These are phyloP conservation scores for Cryphonectria parasitica DNA, from an alignment of 2,329 filamentous ascomycete species.

Conservation along the genomic window DNA sequence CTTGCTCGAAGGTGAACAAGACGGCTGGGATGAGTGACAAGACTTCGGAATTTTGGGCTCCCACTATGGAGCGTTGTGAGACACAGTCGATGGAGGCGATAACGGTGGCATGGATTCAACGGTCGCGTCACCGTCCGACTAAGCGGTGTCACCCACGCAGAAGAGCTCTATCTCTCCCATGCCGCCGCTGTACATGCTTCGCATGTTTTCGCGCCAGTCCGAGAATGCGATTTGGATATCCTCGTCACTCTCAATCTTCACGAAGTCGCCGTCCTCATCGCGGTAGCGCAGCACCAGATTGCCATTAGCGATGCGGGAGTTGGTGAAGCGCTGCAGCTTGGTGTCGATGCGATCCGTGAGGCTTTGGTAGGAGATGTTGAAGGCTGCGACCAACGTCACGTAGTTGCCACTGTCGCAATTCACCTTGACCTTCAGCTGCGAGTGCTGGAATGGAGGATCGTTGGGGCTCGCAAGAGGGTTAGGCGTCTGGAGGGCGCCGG, in stretches of 20 bases:
- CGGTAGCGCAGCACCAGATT: slow-evolving; percentile 86
- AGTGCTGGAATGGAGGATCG: slow-evolving; percentile 60
- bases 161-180: slow-evolving; percentile 91
- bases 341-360: slow-evolving; percentile 95
- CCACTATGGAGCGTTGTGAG: slow-evolving; percentile 7
- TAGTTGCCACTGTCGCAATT: slow-evolving; percentile 86
- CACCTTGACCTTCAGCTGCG: slow-evolving; percentile 94
- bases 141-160: slow-evolving; percentile 61
- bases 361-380: slow-evolving; percentile 92
- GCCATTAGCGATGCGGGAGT: slow-evolving; percentile 79
- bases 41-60: slow-evolving; percentile 6
- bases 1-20: neutral
- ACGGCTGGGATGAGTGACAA: neutral
- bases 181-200: slow-evolving; percentile 63
- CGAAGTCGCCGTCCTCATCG: slow-evolving; percentile 90
- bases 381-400: slow-evolving; percentile 92
- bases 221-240: slow-evolving; percentile 95
- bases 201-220: slow-evolving; percentile 80
- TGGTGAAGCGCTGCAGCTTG: slow-evolving; percentile 86
- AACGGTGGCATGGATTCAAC: slow-evolving; percentile 13
- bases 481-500: slow-evolving; percentile 39
- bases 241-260: slow-evolving; percentile 93
- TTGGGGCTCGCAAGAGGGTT: slow-evolving; percentile 38
- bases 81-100: slow-evolving; percentile 2
- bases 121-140: slow-evolving; percentile 25